phyloP scores from a whole-genome alignment of 2,329 filamentous ascomycete species.

The Biscogniauxia sp. region DNA sequence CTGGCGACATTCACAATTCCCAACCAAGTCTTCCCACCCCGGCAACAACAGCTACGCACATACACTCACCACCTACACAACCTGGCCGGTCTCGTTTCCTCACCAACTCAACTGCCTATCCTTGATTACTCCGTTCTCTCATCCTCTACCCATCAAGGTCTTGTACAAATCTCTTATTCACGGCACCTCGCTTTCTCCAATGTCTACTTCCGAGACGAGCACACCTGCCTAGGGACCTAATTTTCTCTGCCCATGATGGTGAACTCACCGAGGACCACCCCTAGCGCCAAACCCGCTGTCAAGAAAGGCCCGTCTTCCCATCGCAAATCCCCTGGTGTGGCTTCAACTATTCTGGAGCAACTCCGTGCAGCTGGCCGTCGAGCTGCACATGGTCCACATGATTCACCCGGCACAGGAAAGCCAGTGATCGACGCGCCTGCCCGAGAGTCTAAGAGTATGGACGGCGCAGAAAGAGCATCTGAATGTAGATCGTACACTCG shows the following conservation, averaged over 20 bases:
- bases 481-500: background rate
- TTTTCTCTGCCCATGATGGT: background rate
- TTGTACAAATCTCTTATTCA: too few species aligned
- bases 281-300: background rate
- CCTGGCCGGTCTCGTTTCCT: too few species aligned
- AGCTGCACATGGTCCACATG: background rate
- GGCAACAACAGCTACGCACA: too few species aligned
- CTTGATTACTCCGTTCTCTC: too few species aligned
- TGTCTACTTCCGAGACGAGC: background rate
- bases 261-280: background rate
- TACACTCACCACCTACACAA: too few species aligned
- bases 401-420: background rate
- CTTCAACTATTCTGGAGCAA: background rate
- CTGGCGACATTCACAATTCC: too few species aligned
- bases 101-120: too few species aligned
- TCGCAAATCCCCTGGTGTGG: background rate
- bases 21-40: too few species aligned
- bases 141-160: too few species aligned
- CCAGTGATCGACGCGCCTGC: background rate
- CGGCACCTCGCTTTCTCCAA: background rate
- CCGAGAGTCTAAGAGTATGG: background rate
- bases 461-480: background rate
- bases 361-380: background rate
- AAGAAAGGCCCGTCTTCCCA: background rate
- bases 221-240: background rate